A percentile compares a stretch with the other conserved stretches of the same genome.
Conservation (phyloP, 164 flowering plant genomes). For the Euptelea pleiosperma region DNA sequence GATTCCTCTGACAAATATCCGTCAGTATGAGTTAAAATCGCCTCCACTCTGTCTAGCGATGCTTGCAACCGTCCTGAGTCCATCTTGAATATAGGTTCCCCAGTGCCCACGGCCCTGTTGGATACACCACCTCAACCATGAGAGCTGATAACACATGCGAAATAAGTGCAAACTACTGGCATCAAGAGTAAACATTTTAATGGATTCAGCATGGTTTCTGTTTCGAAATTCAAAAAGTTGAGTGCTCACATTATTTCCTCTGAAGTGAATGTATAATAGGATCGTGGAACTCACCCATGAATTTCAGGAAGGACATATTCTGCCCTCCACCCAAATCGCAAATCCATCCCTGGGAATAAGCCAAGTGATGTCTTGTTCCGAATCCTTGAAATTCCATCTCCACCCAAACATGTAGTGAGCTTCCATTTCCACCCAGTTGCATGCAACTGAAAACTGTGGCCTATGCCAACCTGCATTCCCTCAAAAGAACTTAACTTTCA, state of each 20-base stretch:
- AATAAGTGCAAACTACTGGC: too few relatives aligned
- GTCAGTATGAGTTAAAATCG: conserved; percentile 42
- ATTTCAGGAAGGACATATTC: conserved; percentile 90
- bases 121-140: neutral
- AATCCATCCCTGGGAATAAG: conserved; percentile 74
- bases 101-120: conserved; percentile 74
- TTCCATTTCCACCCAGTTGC: conserved; percentile 97
- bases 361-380: conserved; percentile 77
- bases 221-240: too few relatives aligned
- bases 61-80: conserved; percentile 76
- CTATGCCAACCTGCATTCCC: conserved; percentile 69
- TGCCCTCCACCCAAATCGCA: conserved; percentile 91
- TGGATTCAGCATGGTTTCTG: too few relatives aligned
- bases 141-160: too few relatives aligned
- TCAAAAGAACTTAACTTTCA: too few relatives aligned
- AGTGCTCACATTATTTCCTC: too few relatives aligned
- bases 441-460: conserved; percentile 70
- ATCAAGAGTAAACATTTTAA: too few relatives aligned
- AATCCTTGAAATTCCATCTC: conserved; percentile 82
- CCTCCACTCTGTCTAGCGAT: conserved; percentile 87
- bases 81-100: conserved; percentile 75
- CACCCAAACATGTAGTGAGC: conserved; percentile 78
- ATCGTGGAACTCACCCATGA: conserved; percentile 55
- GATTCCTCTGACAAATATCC: conserved; percentile 5
- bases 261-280: neutral